Conservation (phyloP, 345 rosid species). For the Microthlaspi erraticum region DNA sequence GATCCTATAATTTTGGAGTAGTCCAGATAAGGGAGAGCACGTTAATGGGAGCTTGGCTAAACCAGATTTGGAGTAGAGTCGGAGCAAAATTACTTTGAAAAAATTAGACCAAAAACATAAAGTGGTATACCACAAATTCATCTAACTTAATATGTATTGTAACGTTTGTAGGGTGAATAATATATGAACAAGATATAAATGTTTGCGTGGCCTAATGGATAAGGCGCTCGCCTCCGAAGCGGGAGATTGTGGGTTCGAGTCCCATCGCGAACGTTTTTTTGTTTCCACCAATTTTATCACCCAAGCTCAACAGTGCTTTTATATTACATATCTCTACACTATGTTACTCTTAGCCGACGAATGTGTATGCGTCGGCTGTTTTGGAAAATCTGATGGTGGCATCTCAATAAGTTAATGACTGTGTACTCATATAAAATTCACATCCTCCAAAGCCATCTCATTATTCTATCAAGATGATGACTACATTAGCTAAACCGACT, state of each 20-base stretch:
- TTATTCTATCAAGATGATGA: constrained; percentile 14
- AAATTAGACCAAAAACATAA: no score
- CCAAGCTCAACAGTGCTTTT: not conserved
- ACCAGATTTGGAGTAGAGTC: no score
- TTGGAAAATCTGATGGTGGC: constrained; percentile 10
- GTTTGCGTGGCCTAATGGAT: constrained; percentile 99
- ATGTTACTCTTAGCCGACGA: not conserved
- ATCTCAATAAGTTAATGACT: not conserved
- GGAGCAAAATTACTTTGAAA: no score
- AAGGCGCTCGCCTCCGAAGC: constrained; percentile 99
- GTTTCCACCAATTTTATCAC: not conserved
- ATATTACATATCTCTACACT: no score
- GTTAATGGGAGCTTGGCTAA: no score
- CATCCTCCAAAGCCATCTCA: not conserved
- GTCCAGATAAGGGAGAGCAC: no score
- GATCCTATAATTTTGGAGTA: no score
- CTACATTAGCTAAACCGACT: constrained; percentile 6
- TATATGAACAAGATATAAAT: no score
- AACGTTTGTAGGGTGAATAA: no score
- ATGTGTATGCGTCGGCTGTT: constrained; percentile 12
- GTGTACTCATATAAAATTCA: not conserved
- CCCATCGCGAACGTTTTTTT: constrained; percentile 64
- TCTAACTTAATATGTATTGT: no score
- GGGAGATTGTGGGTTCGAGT: constrained; percentile 97
- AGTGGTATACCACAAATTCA: no score